Base-by-base conservation (phyloP, 2,329 filamentous ascomycete genomes). In the Xylariaceae sp. region DNA sequence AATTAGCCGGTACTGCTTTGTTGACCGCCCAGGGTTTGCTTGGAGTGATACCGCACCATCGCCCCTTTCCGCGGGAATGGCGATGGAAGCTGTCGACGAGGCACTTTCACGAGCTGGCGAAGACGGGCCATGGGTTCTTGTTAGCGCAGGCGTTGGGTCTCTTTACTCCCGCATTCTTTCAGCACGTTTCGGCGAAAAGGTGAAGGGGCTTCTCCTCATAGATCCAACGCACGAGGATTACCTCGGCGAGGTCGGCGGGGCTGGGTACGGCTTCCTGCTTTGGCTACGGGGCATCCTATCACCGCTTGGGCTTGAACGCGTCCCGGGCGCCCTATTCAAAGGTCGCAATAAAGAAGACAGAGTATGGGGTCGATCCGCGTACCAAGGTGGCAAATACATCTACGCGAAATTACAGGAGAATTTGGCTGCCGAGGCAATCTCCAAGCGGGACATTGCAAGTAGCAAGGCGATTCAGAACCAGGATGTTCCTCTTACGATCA, bases 401-500 rank as follows among this genome's bases (percentile, higher is more conserved):
- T 96, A 95, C 69, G 88, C 91, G 5, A 89, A 92, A 71, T 77
- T 99, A 50, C 94, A 99, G 71, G 94, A 99, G 74, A 93, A 87
- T 59, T 78, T 97, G 1, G 90, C 97, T 31, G 92, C 92, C 0
- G 82, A 86, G 59, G 90, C 89, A 1, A 83, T 97, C 60, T 90
- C 90, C 13, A 87, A 86, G 69, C 89, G 89, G 33, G 94, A 99
- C 64, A 84, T 96, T 16, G 75, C 80, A 42, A 88, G 86, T 53
- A 90, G 90, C 52, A 79, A 88, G 18, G 85, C 86, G 43, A 94
- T 97, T 48, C 90, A 96, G 71, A 79, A 81, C 52, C 77, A 78
- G n/a, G 77, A 88, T 52, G 89, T 88, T 13, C 87, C 90, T 6
- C 73, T 97, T 38, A 86, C 86, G 2, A 75, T 99, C 19, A 81